These are phyloP conservation scores for Colletotrichum sp. DNA, from an alignment of 2,329 filamentous ascomycete genomes.

Conservation along the genomic window DNA sequence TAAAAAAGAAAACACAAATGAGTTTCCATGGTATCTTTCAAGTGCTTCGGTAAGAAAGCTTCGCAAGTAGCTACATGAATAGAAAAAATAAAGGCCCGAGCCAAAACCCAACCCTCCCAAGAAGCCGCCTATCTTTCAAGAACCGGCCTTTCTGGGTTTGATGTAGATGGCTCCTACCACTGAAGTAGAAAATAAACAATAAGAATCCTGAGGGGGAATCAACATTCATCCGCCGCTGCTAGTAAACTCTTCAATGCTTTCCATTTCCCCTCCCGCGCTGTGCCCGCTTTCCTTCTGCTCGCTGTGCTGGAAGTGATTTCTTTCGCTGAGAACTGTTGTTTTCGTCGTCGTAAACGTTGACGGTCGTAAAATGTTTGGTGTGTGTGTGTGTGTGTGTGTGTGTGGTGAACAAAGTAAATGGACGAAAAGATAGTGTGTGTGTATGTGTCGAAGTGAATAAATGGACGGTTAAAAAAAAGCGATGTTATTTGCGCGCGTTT, in stretches of 20 bases:
- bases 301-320: background rate
- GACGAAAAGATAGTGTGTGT: background rate
- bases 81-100: background rate
- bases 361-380: background rate
- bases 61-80: conserved; percentile 7
- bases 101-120: background rate
- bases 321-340: background rate
- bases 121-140: background rate
- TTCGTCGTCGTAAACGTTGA: background rate
- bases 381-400: background rate
- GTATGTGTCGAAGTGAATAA: background rate
- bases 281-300: background rate
- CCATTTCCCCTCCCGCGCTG: background rate
- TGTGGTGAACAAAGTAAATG: background rate
- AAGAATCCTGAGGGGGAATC: background rate
- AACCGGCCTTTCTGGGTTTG: background rate
- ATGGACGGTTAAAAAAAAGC: background rate
- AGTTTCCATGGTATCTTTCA: background rate
- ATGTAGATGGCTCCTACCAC: background rate
- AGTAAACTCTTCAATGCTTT: background rate
- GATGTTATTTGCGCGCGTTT: background rate
- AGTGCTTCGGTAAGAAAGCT: background rate
- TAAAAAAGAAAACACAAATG: background rate
- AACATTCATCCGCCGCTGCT: too few species aligned
- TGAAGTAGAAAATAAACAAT: background rate